Evolutionary conservation across 2,329 filamentous ascomycete species (phyloP).

Genomic region (Massarina eburnea): DNA sequence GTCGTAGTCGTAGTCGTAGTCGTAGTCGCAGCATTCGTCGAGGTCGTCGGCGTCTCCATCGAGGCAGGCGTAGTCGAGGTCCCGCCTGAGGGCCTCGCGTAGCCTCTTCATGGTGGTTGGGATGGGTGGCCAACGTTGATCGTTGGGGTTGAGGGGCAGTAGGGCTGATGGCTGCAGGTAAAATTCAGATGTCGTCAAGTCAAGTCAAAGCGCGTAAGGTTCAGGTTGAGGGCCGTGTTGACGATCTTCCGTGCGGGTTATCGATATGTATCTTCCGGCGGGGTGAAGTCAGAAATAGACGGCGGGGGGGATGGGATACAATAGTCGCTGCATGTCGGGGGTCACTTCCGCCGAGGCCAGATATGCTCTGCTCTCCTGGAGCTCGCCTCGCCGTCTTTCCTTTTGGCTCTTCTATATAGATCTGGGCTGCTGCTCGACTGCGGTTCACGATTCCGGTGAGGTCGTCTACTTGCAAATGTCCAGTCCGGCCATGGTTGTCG

Average conservation of each 20-base stretch:
- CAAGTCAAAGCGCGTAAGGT: background rate
- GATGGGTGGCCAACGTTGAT: background rate
- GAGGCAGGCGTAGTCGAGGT: conserved; percentile 24
- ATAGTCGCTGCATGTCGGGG: too few relatives aligned
- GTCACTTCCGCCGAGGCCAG: too few relatives aligned
- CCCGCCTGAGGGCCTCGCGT: conserved; percentile 27
- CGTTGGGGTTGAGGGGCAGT: background rate
- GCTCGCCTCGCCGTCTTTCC: too few relatives aligned
- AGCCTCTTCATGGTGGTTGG: conserved; percentile 13
- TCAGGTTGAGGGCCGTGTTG: background rate
- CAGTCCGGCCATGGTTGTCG: too few relatives aligned
- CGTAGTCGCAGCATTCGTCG: conserved; percentile 57
- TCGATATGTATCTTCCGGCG: background rate
- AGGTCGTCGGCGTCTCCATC: conserved; percentile 37
- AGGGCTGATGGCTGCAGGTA: background rate
- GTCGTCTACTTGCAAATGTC: too few relatives aligned
- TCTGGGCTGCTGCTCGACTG: too few relatives aligned
- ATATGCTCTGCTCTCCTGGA: too few relatives aligned
- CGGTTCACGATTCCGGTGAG: too few relatives aligned
- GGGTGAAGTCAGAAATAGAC: too few relatives aligned
- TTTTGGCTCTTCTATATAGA: too few relatives aligned
- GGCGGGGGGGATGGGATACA: background rate
- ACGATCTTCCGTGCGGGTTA: background rate
- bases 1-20: conserved; percentile 47
- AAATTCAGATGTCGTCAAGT: background rate